Conservation (phyloP, 1,139 yeast genomes). For the Arxiozyma bovina region DNA sequence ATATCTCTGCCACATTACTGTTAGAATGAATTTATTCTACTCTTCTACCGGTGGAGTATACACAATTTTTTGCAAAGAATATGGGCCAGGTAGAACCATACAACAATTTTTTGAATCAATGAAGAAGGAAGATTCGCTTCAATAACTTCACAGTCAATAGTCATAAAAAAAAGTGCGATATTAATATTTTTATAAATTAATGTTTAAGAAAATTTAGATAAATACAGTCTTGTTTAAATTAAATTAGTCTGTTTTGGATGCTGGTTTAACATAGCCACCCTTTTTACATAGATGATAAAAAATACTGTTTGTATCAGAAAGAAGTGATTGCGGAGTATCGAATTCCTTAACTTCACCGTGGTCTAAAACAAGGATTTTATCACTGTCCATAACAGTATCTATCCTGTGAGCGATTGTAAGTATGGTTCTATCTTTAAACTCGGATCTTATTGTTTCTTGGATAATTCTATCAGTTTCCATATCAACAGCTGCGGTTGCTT, state of each 20-base stretch:
- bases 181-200: too few species aligned
- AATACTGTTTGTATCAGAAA: conserved; percentile 37
- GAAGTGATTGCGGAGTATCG: conserved; percentile 49
- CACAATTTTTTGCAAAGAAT: too few species aligned
- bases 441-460: conserved; percentile 61
- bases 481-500: conserved; percentile 83
- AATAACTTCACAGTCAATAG: not conserved
- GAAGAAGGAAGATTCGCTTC: too few species aligned
- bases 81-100: too few species aligned
- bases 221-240: not conserved
- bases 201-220: too few species aligned
- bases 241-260: not conserved
- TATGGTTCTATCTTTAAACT: conserved; percentile 59
- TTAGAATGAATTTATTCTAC: too few species aligned
- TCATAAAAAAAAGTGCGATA: not conserved
- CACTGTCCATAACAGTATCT: conserved; percentile 76
- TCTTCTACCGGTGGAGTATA: too few species aligned
- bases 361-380: conserved; percentile 60
- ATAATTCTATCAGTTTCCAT: conserved; percentile 67
- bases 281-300: conserved; percentile 46
- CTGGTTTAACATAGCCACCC: conserved; percentile 33
- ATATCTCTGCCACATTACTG: too few species aligned
- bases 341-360: conserved; percentile 61
- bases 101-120: too few species aligned
- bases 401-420: conserved; percentile 76